These are phyloP conservation scores for Penicillium taxi DNA, from an alignment of 495 filamentous ascomycete genomes.

Conservation along the genomic window DNA sequence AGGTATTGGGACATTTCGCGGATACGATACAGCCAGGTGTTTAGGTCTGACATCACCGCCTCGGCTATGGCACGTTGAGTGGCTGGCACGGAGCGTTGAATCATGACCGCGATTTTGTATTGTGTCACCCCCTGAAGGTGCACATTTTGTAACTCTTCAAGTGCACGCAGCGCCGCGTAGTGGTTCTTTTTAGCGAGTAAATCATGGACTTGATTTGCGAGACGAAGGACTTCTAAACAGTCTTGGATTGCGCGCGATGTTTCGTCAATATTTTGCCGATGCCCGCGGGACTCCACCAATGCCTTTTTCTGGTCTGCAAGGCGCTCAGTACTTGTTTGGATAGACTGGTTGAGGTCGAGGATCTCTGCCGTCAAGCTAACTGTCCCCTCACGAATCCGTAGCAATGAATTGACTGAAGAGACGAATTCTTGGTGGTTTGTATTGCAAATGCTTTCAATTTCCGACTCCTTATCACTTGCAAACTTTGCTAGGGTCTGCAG, in stretches of 20 bases:
- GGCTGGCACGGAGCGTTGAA: constrained; percentile 87
- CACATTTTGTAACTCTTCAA: constrained; percentile 95
- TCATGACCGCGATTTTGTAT: constrained; percentile 92
- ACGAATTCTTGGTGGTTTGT: constrained; percentile 97
- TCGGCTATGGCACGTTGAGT: constrained; percentile 91
- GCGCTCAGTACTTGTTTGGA: constrained; percentile 91
- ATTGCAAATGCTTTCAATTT: constrained; percentile 92
- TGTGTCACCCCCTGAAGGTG: constrained; percentile 87
- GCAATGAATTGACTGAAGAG: constrained; percentile 82
- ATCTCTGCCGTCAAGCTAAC: constrained; percentile 86
- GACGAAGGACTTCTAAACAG: constrained; percentile 82
- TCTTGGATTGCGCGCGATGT: constrained; percentile 81
- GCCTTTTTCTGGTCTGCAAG: constrained; percentile 91
- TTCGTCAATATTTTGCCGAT: constrained; percentile 95
- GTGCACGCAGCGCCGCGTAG: constrained; percentile 84
- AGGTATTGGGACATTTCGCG: constrained; percentile 92
- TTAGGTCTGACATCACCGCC: constrained; percentile 92
- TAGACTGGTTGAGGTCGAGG: constrained; percentile 82
- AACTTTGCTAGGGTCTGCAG: constrained; percentile 71
- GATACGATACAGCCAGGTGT: constrained; percentile 95
- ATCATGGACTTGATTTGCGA: constrained; percentile 93
- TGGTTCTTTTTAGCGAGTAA: constrained; percentile 85
- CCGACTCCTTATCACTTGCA: constrained; percentile 73
- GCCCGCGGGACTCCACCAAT: constrained; percentile 79
- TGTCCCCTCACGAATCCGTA: constrained; percentile 81